These are phyloP conservation scores for Chaetothyriales sp. DNA, from an alignment of 2,329 filamentous ascomycete genomes.

Conservation along the genomic window DNA sequence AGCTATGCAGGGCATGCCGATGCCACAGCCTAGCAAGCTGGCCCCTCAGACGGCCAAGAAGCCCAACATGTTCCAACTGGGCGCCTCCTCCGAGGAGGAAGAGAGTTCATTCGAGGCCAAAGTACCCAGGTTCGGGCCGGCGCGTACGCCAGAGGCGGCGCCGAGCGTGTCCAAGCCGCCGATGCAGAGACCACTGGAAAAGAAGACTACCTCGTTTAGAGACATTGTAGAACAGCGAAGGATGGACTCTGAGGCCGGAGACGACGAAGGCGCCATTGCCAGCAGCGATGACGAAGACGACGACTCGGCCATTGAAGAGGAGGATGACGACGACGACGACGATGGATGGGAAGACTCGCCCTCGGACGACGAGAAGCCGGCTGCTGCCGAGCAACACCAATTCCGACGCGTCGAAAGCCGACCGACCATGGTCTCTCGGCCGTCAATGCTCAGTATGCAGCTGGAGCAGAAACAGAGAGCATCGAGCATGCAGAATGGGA, in stretches of 20 bases:
- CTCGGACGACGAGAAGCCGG: slow-evolving; percentile 67
- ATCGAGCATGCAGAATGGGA: slow-evolving; percentile 52
- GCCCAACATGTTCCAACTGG: slow-evolving; percentile 54
- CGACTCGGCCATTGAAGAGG: slow-evolving; percentile 58
- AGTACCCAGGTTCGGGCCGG: slow-evolving; percentile 25
- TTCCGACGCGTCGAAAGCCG: slow-evolving; percentile 89
- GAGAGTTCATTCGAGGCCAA: slow-evolving; percentile 58
- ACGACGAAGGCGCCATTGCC: slow-evolving; percentile 47
- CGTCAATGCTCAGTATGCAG: slow-evolving; percentile 79
- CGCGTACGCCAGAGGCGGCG: neutral
- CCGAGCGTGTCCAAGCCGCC: slow-evolving; percentile 34
- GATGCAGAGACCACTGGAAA: slow-evolving; percentile 29
- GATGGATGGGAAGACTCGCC: slow-evolving; percentile 52
- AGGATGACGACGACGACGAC: slow-evolving; percentile 47
- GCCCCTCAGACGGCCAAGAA: slow-evolving; percentile 48
- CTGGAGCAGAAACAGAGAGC: slow-evolving; percentile 68
- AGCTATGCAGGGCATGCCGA: slow-evolving; percentile 1
- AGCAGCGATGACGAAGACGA: slow-evolving; percentile 48
- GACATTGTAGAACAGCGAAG: slow-evolving; percentile 58
- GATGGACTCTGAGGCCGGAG: slow-evolving; percentile 41
- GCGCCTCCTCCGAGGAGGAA: slow-evolving; percentile 76
- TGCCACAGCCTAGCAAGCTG: slow-evolving; percentile 1
- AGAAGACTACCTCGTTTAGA: slow-evolving; percentile 73
- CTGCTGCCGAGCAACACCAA: slow-evolving; percentile 57
- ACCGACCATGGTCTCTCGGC: slow-evolving; percentile 68